Evolutionary conservation across 805 yeast species (phyloP).

Genomic region (Blastobotrys muscicola): DNA sequence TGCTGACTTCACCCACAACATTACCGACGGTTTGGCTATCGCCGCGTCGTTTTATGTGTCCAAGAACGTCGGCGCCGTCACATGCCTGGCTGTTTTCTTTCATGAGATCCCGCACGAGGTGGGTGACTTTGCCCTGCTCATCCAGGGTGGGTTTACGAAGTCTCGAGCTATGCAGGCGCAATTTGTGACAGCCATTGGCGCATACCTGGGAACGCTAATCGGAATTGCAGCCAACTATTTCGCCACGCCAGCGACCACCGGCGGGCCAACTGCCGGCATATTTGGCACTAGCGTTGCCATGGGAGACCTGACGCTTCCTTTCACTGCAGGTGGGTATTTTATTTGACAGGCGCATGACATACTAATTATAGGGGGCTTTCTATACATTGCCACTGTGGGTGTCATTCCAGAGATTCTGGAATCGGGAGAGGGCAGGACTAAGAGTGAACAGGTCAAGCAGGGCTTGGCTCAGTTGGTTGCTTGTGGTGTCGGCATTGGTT

Average conservation of each 20-base stretch:
- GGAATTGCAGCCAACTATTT: slow-evolving; percentile 48
- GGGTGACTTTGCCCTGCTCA: slow-evolving; percentile 67
- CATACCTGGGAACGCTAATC: slow-evolving; percentile 52
- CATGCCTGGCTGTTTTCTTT: slow-evolving; percentile 60
- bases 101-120: slow-evolving; percentile 79
- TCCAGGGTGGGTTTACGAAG: slow-evolving; percentile 60
- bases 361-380: slow-evolving; percentile 30
- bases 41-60: slow-evolving; percentile 60
- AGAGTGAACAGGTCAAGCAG: slow-evolving; percentile 31
- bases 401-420: slow-evolving; percentile 66
- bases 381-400: slow-evolving; percentile 64
- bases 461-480: slow-evolving; percentile 41
- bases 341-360: too few relatives aligned
- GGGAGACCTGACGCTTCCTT: slow-evolving; percentile 51
- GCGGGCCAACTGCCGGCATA: slow-evolving; percentile 25
- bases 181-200: slow-evolving; percentile 55
- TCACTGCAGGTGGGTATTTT: slow-evolving; percentile 52
- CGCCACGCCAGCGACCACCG: slow-evolving; percentile 6
- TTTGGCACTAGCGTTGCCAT: slow-evolving; percentile 43
- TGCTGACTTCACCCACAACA: slow-evolving; percentile 65
- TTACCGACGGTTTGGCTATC: slow-evolving; percentile 70
- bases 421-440: slow-evolving; percentile 27
- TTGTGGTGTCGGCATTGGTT: slow-evolving; percentile 43
- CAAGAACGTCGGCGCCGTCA: slow-evolving; percentile 52
- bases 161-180: slow-evolving; percentile 60